These are phyloP conservation scores for Byssoonygena ceratinophila DNA, from an alignment of 2,329 filamentous ascomycete genomes.

Conservation along the genomic window DNA sequence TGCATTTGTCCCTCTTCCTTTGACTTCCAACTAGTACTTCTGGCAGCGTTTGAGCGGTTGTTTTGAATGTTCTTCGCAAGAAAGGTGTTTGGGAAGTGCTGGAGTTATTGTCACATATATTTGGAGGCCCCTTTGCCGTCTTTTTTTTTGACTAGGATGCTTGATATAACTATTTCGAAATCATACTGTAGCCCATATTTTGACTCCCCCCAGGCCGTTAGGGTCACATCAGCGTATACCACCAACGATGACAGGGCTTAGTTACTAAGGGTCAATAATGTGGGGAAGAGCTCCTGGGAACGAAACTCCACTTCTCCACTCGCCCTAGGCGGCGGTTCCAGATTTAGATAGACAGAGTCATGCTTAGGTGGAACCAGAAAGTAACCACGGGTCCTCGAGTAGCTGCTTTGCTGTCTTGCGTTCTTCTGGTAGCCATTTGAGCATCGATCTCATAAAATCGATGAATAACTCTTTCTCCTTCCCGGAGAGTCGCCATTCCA, in stretches of 20 bases:
- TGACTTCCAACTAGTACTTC: not conserved
- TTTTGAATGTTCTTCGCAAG: not conserved
- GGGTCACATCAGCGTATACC: too few species aligned
- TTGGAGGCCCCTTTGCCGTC: not conserved
- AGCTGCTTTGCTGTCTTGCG: conserved; percentile 30
- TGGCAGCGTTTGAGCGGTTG: conserved; percentile 4
- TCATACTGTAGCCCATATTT: not conserved
- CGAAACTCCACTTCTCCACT: not conserved
- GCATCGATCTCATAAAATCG: conserved; percentile 29
- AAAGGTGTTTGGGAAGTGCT: not conserved
- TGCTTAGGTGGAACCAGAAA: not conserved
- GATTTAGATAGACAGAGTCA: too few species aligned
- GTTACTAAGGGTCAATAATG: too few species aligned
- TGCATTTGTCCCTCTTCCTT: not conserved
- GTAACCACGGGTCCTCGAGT: conserved; percentile 32
- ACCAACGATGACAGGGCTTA: too few species aligned
- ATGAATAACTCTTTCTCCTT: conserved; percentile 25
- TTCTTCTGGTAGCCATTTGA: conserved; percentile 33
- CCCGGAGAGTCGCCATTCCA: conserved; percentile 16
- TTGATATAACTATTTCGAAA: not conserved
- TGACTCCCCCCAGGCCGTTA: too few species aligned
- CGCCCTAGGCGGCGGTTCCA: not conserved
- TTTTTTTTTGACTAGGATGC: not conserved
- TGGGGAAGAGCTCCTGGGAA: not conserved
- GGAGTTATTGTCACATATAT: not conserved